Percentiles rank a stretch among this genome's conserved stretches.
These are phyloP conservation scores for Podaxis sp. DNA, from an alignment of 768 basidiomycete species.

Conservation along the genomic window DNA sequence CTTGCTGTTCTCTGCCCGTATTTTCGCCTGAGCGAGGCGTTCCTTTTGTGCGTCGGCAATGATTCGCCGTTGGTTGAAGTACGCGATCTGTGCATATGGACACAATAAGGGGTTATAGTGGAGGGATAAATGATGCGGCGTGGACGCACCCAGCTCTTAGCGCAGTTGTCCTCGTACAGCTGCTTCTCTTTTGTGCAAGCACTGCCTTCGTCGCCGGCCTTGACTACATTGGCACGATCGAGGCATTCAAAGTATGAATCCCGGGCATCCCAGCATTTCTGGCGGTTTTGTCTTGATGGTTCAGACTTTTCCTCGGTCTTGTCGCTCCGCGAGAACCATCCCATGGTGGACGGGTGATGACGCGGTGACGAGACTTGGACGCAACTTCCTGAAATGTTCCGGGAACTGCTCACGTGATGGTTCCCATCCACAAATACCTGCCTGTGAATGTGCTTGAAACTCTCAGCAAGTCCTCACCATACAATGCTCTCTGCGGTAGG, in stretches of 20 bases:
- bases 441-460: background rate
- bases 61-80: slow-evolving; percentile 90
- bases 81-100: slow-evolving; percentile 66
- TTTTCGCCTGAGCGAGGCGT: slow-evolving; percentile 50
- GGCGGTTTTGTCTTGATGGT: slow-evolving; percentile 61
- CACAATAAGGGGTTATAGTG: slow-evolving; percentile 1
- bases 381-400: background rate
- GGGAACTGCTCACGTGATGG: background rate
- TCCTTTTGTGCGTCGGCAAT: slow-evolving; percentile 80
- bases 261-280: slow-evolving; percentile 82
- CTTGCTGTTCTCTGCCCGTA: slow-evolving; percentile 34
- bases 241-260: slow-evolving; percentile 88
- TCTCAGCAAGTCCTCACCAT: background rate
- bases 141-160: slow-evolving; percentile 82
- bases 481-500: too few species aligned
- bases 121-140: background rate
- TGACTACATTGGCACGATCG: slow-evolving; percentile 64
- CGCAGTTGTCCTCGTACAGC: slow-evolving; percentile 72
- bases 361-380: background rate
- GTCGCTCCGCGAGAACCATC: slow-evolving; percentile 39
- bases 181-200: slow-evolving; percentile 59
- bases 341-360: slow-evolving; percentile 28
- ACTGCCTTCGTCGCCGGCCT: slow-evolving; percentile 69
- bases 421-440: background rate
- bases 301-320: slow-evolving; percentile 26